Base-by-base conservation (phyloP, 2,329 filamentous ascomycete species). In the Diaporthe citriasiana region DNA sequence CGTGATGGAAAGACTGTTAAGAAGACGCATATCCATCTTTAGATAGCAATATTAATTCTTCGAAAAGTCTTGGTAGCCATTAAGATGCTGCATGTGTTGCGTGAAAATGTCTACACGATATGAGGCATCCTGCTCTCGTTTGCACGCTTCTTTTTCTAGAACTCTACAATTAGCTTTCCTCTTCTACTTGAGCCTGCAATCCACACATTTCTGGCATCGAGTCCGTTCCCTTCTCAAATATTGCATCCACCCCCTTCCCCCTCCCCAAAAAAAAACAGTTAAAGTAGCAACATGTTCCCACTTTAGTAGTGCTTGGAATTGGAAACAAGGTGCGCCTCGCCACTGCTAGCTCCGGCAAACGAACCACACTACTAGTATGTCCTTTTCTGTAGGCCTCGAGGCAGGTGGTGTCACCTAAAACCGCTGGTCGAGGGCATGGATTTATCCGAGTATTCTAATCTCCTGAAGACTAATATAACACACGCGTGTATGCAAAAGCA, bases 1-100 rank as follows among this genome's bases (percentile, higher is more conserved):
- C 74, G 80, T 33, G 81, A 84, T 77, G 82, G 81, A 22, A 81
- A 81, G 74, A 55, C 66, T 53, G 78, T 76, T 25, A 73, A 42
- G 10, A 77, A 76, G 76, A 76, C 75, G 13, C 75, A 76, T 38
- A 76, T 77, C 12, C 76, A 77, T 33, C 13, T 76, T 4, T 77
- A 66, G 63, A 25, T 38, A 38, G 63, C 25, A 19, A 38, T n/a
- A 30, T 38, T 15, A 35, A 73, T 8, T 19, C 22, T 4, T 33
- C 5, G 12, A 51, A 38, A 1, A 38, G 38, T 33, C 30, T 53
- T 13, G 45, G 13, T 2, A 19, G 45, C 19, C n/a, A 19, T 2
- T 2, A 40, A 60, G 38, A 15, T 3, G 35, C 9, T 47, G 10
- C 10, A 12, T 0, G 30, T 30, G 13, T 30, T 13, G 19, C 8